Evolutionary conservation across 208 protist genomes (phyloP), one percentile per base, ranked within the genome.

Genomic region (Crithidia thermophila): DNA sequence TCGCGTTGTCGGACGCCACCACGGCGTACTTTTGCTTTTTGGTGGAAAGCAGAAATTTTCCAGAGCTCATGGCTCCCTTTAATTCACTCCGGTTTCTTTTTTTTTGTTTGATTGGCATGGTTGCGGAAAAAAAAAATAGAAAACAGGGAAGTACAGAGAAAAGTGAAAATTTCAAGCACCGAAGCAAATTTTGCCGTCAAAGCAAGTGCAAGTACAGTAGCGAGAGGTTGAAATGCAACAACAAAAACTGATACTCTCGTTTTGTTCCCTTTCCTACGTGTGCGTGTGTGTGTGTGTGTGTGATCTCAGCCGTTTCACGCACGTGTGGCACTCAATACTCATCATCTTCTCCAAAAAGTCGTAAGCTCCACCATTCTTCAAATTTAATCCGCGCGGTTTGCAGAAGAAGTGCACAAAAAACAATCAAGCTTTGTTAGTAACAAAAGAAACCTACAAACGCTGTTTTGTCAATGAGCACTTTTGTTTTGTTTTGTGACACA

Each of bases 11-110:
- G 6, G 85, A 82, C 4, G 82, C 60, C 23, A 79, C 78, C 33
- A 94, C 66, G 8, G 79, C 72, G 71, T 91, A 92, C 46, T 80
- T 76, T 47, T 81, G 65, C 31, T 71, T 74, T 23, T 81, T 84
- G 47, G 72, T 77, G 20, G 89, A 92, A 14, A 74, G 36, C 11
- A 82, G 30, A 49, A 79, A 68, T 45, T 43, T 75, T n/a, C 53
- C 43, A 3, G 60, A 40, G 45, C 69, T 75, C 69, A 75, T 75
- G 23, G 5, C 47, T 34, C 49, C 16, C 16, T 43, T 43, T 43
- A 16, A 43, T 43, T 43, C 16, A 18, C 16, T 43, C 39, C 16
- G 39, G 39, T 16, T 10, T n/a, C 39, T n/a, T 28, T 6, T 46
- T n/a, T 14, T 45, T 16, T n/a, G 20, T 9, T 27, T 49, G 1